phyloP scores from a whole-genome alignment of 2,329 filamentous ascomycete genomes.

The Didymella lethalis region DNA sequence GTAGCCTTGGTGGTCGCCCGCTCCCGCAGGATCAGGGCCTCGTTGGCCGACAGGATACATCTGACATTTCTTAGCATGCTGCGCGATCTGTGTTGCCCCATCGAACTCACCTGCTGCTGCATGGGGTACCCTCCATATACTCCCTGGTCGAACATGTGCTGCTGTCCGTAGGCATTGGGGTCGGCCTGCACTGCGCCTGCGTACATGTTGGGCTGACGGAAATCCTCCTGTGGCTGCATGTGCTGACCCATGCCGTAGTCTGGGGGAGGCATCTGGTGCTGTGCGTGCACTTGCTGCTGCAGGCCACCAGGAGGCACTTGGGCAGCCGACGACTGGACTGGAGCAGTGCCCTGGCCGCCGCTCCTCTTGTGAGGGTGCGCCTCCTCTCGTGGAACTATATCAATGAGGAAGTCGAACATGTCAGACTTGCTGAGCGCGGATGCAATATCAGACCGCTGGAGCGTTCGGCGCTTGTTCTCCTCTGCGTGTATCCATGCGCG shows the following conservation, averaged over 20 bases:
- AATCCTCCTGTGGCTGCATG: slow-evolving; percentile 70
- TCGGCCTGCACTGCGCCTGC: slow-evolving; percentile 78
- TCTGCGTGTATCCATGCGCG: slow-evolving; percentile 99
- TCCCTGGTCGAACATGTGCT: slow-evolving; percentile 81
- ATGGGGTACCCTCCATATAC: slow-evolving; percentile 86
- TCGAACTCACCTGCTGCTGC: slow-evolving; percentile 76
- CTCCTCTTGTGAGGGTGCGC: slow-evolving; percentile 81
- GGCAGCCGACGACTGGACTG: slow-evolving; percentile 53
- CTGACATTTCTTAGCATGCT: slow-evolving; percentile 25
- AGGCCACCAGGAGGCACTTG: slow-evolving; percentile 45
- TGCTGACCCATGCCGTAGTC: slow-evolving; percentile 66
- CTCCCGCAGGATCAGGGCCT: slow-evolving; percentile 48
- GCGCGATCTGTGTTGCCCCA: not conserved
- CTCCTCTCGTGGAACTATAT: slow-evolving; percentile 96
- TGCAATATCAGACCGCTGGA: slow-evolving; percentile 96
- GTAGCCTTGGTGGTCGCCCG: slow-evolving; percentile 49
- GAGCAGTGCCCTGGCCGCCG: slow-evolving; percentile 44
- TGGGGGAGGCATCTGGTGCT: slow-evolving; percentile 63
- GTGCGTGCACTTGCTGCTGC: slow-evolving; percentile 55
- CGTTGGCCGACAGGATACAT: slow-evolving; percentile 52
- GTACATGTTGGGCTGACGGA: slow-evolving; percentile 84
- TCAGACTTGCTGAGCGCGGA: slow-evolving; percentile 95
- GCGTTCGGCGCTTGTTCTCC: slow-evolving; percentile 95
- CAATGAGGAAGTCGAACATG: slow-evolving; percentile 99
- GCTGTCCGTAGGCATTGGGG: slow-evolving; percentile 77